Conservation (phyloP, 345 rosid species). For the Eucalyptus marginata region DNA sequence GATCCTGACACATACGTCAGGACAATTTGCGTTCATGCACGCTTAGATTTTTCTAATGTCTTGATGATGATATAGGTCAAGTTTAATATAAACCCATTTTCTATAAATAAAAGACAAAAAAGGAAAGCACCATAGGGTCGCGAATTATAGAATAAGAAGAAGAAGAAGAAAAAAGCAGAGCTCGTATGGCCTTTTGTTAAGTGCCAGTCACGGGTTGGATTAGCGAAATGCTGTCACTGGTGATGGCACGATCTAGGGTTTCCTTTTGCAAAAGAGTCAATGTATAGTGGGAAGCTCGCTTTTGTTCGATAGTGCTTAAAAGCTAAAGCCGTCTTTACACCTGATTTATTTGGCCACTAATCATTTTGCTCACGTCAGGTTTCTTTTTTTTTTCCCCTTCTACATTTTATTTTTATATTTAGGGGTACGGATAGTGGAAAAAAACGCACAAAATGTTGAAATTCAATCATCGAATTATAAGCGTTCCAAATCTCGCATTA, state of each 20-base stretch:
- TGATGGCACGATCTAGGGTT: background rate
- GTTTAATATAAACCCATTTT: background rate
- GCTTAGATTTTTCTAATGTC: background rate
- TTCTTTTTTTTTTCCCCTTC: background rate
- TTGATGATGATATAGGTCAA: background rate
- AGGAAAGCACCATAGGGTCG: background rate
- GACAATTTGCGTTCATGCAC: background rate
- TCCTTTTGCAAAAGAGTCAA: background rate
- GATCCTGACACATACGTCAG: background rate
- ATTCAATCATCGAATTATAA: background rate
- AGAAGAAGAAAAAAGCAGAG: too few relatives aligned
- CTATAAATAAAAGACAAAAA: background rate
- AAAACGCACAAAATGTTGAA: background rate
- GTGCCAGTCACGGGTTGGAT: background rate
- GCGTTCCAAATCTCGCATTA: background rate
- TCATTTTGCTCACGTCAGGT: background rate
- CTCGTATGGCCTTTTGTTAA: background rate
- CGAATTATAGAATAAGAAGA: background rate
- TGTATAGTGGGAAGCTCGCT: background rate
- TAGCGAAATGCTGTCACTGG: background rate
- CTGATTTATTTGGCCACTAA: background rate
- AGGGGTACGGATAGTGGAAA: background rate
- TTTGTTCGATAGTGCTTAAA: background rate
- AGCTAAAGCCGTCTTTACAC: background rate
- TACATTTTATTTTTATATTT: background rate